Base-by-base conservation (phyloP, 2,329 filamentous ascomycete genomes). In the Cercospora sp. region DNA sequence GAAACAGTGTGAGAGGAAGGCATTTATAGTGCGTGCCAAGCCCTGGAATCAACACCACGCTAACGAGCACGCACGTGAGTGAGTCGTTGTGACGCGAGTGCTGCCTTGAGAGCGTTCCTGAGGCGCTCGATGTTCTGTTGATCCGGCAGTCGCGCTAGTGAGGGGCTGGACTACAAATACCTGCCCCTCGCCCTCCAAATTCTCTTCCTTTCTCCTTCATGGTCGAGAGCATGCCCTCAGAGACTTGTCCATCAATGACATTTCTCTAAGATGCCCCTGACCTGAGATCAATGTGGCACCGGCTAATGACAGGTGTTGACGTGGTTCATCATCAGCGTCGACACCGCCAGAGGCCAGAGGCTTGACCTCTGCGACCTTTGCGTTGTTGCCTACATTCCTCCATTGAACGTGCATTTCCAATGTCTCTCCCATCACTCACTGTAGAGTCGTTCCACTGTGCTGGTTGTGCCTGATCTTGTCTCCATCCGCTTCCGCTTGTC, bases 301-400 rank as follows among this genome's bases (percentile, higher is more conserved):
- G 49, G 49, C 26, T 28, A 53, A 53, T 53, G 13, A 16, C 13
- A 53, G 21, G 49, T 53, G 49, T 53, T 18, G 49, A 16, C 49
- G 49, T 53, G 49, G 49, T 53, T 53, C 49, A 53, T 53, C 49
- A 28, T 53, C 49, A 53, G 49, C 24, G 49, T 53, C 49, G 49
- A n/a, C 24, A 53, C 49, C 13, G 21, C 49, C 49, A 53, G 24
- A 53, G 49, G 49, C 49, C 49, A 53, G 49, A 53, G 49, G 49
- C 24, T 53, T n/a, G 12, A 16, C 49, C 13, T 53, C 49, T 53
- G 49, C 24, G 24, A 53, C 49, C 13, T 28, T 16, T 53, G 24
- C 37, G 37, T 16, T 26, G 49, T 53, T 53, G 49, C 49, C 21
- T 53, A 53, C 49, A 53, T 28, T 16, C 24, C 49, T 28, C 3